These are phyloP conservation scores for Wickerhamomyces bovis DNA, from an alignment of 805 yeast species.

Conservation along the genomic window DNA sequence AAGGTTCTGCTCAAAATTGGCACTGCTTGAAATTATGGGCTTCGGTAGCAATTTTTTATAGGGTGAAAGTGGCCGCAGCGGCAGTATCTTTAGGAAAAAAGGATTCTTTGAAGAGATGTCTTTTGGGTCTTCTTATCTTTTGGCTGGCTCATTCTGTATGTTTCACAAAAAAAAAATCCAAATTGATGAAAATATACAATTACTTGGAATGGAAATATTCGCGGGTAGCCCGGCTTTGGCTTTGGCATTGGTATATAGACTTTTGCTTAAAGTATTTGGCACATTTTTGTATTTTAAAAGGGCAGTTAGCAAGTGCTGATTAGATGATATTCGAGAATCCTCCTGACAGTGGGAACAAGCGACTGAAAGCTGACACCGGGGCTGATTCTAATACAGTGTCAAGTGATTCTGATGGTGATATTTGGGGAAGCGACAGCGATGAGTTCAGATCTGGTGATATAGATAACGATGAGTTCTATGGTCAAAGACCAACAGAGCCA, in stretches of 20 bases:
- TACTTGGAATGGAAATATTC: background rate
- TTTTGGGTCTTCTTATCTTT: no score
- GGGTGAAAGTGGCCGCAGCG: background rate
- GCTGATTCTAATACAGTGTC: background rate
- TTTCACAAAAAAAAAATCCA: no score
- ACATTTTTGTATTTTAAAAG: background rate
- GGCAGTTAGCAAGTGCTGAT: background rate
- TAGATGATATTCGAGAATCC: background rate
- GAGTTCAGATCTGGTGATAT: conserved; percentile 11
- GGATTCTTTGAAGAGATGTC: no score
- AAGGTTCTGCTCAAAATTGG: background rate
- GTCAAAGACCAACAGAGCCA: conserved; percentile 17
- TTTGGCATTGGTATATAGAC: no score
- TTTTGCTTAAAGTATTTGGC: no score
- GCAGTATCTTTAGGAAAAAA: no score
- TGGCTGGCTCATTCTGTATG: no score
- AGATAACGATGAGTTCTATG: conserved; percentile 30
- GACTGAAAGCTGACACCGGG: background rate
- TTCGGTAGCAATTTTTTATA: background rate
- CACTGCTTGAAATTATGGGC: background rate
- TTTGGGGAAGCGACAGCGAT: conserved; percentile 30
- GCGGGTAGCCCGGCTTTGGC: background rate
- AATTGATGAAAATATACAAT: no score
- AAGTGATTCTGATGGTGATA: conserved; percentile 24
- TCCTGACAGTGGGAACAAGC: background rate